These are phyloP conservation scores for Leccinum pellstonianum DNA, from an alignment of 768 basidiomycete species.

Conservation along the genomic window DNA sequence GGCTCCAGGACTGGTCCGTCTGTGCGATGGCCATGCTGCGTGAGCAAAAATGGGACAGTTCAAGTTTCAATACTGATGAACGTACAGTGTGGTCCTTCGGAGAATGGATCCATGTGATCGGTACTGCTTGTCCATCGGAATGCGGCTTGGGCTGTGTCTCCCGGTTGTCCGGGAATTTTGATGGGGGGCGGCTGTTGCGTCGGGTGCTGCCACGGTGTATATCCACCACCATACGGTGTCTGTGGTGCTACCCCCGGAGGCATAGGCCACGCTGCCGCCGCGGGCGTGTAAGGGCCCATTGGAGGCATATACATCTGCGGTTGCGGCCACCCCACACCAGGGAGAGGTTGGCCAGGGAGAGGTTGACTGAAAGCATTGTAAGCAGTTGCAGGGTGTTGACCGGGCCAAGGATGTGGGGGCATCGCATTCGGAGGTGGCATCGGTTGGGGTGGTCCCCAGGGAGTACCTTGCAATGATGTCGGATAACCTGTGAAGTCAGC, in stretches of 20 bases:
- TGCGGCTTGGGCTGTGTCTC: constrained; percentile 27
- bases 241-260: constrained; percentile 26
- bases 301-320: constrained; percentile 11
- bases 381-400: constrained; percentile 19
- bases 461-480: constrained; percentile 21
- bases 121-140: constrained; percentile 32
- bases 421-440: constrained; percentile 25
- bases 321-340: constrained; percentile 20
- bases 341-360: constrained; percentile 35
- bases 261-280: constrained; percentile 28
- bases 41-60: constrained; percentile 10
- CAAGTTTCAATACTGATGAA: background rate
- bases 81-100: constrained; percentile 45
- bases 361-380: constrained; percentile 34
- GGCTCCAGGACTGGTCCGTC: constrained; percentile 74
- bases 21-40: constrained; percentile 24
- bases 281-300: constrained; percentile 26
- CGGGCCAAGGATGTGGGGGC: constrained; percentile 21
- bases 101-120: constrained; percentile 36
- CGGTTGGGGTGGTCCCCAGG: constrained; percentile 25
- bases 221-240: constrained; percentile 17
- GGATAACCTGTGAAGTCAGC: constrained; percentile 37
- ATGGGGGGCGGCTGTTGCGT: constrained; percentile 28
- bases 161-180: constrained; percentile 20
- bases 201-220: constrained; percentile 29